Base-by-base conservation (phyloP, 345 rosid genomes). In the Eucalyptus grandis region DNA sequence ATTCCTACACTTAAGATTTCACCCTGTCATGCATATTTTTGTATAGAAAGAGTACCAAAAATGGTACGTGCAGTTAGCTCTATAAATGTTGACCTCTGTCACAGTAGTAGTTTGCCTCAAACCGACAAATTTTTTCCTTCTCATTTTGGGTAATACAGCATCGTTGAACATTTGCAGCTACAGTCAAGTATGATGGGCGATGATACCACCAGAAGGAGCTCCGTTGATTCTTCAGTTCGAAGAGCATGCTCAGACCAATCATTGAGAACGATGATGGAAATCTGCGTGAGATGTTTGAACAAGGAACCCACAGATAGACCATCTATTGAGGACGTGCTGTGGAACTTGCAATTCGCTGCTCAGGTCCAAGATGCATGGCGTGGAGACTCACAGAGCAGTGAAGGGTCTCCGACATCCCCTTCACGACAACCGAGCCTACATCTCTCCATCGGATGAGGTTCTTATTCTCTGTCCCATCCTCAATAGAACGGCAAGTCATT, bases 291-390 rank as follows among this genome's bases (percentile, higher is more conserved):
- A 90, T 98, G 99, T 90, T 92, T 98, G 82, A 94, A 90, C 7
- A 93, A 93, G 90, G 93, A 95, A 19, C 95, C 96, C 17, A 88
- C 85, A 43, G 96, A 96, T 7, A 92, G 98, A 62, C 99, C 98
- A 49, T 95, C 99, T 9, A 90, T 98, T 53, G 99, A 98, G 89
- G 99, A 98, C 89, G 94, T 98, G 31, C 88, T 98, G 44, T 98
- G 99, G 99, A 97, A 98, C 94, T 95, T 98, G 95, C 98, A 98
- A 90, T 98, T 95, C 90, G 97, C 97, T 49, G 95, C 99, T 90
- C 99, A 98, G 93, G 98, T 98, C 87, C 98, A 96, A 89, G 95
- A 96, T 6, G 94, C 93, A 50, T 92, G 95, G 95, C 91, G 92
- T 5, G 94, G 92, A 86, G 95, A 94, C 51, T 96, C 95, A n/a